Base-by-base conservation (phyloP, 257 asterid species). In the Primulina huaijiensis region DNA sequence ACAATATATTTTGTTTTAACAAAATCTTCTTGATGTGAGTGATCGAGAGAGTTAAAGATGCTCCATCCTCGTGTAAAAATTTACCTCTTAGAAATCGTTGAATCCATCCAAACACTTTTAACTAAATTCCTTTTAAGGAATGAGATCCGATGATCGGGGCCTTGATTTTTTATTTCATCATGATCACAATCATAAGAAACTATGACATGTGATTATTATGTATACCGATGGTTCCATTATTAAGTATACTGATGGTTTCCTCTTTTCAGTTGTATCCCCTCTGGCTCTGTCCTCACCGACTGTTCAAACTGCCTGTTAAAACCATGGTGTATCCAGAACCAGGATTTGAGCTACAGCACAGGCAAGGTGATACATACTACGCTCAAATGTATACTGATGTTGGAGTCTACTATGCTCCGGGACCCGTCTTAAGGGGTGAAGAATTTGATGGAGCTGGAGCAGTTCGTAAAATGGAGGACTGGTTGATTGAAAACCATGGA, bases 271-370 rank as follows among this genome's bases (percentile, higher is more conserved):
- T 46, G 55, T 94, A 94, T 72, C 99, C 99, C n/a, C 68, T 94
- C 68, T 94, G 99, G 99, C 96, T 94, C 63, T 94, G 99, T 75
- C 99, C 99, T 38, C 99, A 94, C 82, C 72, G 89, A 67, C 79
- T 94, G 70, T 94, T 79, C 78, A 91, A 86, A 62, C 92, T 89
- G 72, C 99, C 99, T 0, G 31, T 83, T 73, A 94, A 94, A 76
- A 85, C 96, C 68, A 90, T 86, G 97, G 75, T 94, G 23, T 91
- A 84, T 66, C 99, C 99, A 0, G 97, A 94, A 73, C 97, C 97
- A 25, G 98, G 96, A 64, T 92, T 92, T 65, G 98, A 92, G 89
- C 87, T 62, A 7, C 86, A 85, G 2, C 89, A 79, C 64, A 84
- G 98, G 79, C 98, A 92, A 70, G 98, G 98, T 0, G 97, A 92